Evolutionary conservation across 805 yeast species (phyloP).

Genomic region (Lipomyces sp.): DNA sequence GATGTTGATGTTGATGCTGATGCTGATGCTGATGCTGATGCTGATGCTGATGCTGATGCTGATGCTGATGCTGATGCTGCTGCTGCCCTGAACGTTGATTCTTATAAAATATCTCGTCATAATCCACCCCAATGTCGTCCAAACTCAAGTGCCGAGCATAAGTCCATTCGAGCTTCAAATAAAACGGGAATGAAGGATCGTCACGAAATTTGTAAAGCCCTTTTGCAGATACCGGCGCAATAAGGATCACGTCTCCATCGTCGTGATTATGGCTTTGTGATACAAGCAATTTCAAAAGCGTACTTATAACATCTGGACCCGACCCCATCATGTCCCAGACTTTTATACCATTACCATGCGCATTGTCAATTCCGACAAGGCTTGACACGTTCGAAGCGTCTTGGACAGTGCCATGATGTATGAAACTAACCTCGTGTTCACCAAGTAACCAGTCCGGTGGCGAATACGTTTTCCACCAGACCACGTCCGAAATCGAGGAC

Average conservation of each 20-base stretch:
- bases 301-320: conserved; percentile 41
- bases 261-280: neutral
- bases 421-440: conserved; percentile 38
- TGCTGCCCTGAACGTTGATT: neutral
- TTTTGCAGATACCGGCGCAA: conserved; percentile 40
- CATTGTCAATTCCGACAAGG: conserved; percentile 11
- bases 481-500: conserved; percentile 44
- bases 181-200: conserved; percentile 10
- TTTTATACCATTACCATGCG: conserved; percentile 31
- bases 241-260: conserved; percentile 41
- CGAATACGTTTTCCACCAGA: conserved; percentile 94
- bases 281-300: conserved; percentile 38
- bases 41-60: neutral
- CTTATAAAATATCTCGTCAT: conserved; percentile 16
- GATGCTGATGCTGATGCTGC: neutral
- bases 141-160: conserved; percentile 32
- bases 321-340: conserved; percentile 59
- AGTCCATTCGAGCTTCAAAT: conserved; percentile 22
- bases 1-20: too few relatives aligned
- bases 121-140: conserved; percentile 33
- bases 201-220: conserved; percentile 19
- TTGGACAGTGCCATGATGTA: conserved; percentile 36
- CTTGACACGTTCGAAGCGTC: conserved; percentile 28
- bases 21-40: neutral
- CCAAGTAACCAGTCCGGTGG: conserved; percentile 89